Conservation (phyloP, 371 early-diverging fungal species). For the Smittium mucronatum region DNA sequence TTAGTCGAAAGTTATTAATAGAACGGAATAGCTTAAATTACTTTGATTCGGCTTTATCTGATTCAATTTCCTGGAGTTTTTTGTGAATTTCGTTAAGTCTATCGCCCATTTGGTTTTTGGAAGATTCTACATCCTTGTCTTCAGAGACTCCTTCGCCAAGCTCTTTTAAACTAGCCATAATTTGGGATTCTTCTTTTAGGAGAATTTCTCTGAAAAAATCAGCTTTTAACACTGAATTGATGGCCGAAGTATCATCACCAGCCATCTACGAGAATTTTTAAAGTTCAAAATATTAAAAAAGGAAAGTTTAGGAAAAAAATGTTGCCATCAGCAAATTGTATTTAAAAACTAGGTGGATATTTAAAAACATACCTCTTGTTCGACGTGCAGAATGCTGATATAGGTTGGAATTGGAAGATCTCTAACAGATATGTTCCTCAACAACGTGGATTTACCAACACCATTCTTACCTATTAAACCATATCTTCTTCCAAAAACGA, state of each 20-base stretch:
- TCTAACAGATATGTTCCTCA: conserved; percentile 81
- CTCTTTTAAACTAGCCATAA: conserved; percentile 35
- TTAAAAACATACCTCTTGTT: conserved; percentile 56
- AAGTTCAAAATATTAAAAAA: no score
- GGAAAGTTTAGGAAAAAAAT: no score
- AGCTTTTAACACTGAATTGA: conserved; percentile 81
- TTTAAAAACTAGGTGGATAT: no score
- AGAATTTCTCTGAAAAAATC: conserved; percentile 89
- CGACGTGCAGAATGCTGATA: conserved; percentile 88
- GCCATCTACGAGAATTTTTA: conserved; percentile 36
- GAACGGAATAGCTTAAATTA: conserved; percentile 3
- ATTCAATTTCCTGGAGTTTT: conserved; percentile 83
- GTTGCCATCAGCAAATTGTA: no score
- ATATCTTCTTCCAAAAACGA: conserved; percentile 86
- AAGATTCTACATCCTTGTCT: conserved; percentile 45
- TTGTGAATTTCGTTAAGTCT: conserved; percentile 69
- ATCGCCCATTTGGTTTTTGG: conserved; percentile 46
- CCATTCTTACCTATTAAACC: conserved; percentile 98
- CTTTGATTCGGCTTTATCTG: conserved; percentile 85
- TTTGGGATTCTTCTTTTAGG: conserved; percentile 59
- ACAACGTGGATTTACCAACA: conserved; percentile 93
- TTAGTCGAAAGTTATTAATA: conserved; percentile 21
- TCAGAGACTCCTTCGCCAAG: conserved; percentile 33
- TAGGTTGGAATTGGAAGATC: conserved; percentile 79
- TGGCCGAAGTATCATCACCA: conserved; percentile 76